Base-by-base conservation (phyloP, 129 eudicot species). In the Rutidosis leptorrhynchoides region DNA sequence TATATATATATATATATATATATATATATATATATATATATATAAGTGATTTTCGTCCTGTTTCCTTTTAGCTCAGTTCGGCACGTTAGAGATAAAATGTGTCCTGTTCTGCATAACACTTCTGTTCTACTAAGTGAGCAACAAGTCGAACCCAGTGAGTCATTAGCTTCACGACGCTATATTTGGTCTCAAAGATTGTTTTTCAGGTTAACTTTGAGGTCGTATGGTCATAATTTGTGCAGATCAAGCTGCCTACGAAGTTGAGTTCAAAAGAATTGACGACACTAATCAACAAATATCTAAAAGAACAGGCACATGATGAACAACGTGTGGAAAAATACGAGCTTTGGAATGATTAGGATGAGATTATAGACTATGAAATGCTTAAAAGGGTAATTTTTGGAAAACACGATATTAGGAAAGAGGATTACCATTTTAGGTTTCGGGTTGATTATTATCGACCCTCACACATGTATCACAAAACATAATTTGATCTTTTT, bases 191-290 rank as follows among this genome's bases (percentile, higher is more conserved):
- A 21, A 52, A 19, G 1, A 14, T 28, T 71, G 30, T 45, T 24
- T 60, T 71, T 20, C 6, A 23, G 56, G 29, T 28, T 52, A 51
- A 63, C 16, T 53, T 25, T 59, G 30, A 30, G 45, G 1, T n/a
- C 11, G 15, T 27, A 27, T 57, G 73, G n/a, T 69, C 56, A 7
- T 69, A 0, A 57, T 33, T 51, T 65, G 1, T 78, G 84, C 85
- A 90, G 97, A 72, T 84, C 60, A 84, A 71, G 67, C 74, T 90
- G 62, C 73, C 95, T 27, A 78, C 87, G 15, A 90, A 87, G 76
- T 78, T 90, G 26, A 78, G 81, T 79, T 72, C 78, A 68, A 90
- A 90, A 85, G 95, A 90, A 3, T 80, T 90, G 87, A 95, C 92
- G 12, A 74, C 80, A 19, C 80, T 84, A 7, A 81, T 90, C 74